phyloP scores from a whole-genome alignment of 805 yeast species.

The Pichia californica region DNA sequence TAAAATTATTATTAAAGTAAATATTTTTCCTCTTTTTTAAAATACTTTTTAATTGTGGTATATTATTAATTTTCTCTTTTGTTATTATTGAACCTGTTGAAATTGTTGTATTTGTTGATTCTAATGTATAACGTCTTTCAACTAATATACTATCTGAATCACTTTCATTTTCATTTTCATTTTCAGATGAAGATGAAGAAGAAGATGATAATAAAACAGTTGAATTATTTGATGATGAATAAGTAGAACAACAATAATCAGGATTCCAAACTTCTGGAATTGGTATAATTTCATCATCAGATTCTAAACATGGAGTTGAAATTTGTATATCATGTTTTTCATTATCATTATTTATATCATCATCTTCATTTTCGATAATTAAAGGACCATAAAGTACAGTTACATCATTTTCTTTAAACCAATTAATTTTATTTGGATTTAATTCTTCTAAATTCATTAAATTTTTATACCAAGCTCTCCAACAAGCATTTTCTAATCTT shows the following conservation, averaged over 20 bases:
- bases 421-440: slow-evolving; percentile 41
- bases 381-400: slow-evolving; percentile 51
- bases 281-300: not conserved
- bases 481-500: slow-evolving; percentile 74
- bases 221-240: too few species aligned
- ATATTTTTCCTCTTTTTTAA: slow-evolving; percentile 5
- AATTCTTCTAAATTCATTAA: slow-evolving; percentile 46
- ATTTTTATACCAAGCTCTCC: slow-evolving; percentile 95
- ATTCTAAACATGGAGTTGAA: too few species aligned
- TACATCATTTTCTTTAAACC: slow-evolving; percentile 49
- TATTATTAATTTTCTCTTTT: too few species aligned
- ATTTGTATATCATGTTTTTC: not conserved
- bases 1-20: not conserved
- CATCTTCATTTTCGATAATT: slow-evolving; percentile 17
- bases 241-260: not conserved
- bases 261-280: slow-evolving; percentile 2
- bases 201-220: too few species aligned
- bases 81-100: not conserved
- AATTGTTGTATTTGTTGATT: slow-evolving; percentile 1
- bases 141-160: slow-evolving; percentile 6
- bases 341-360: not conserved
- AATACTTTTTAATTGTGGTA: slow-evolving; percentile 3
- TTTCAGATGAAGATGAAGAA: not conserved
- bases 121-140: slow-evolving; percentile 1
- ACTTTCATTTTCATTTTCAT: slow-evolving; percentile 3